These are phyloP conservation scores for Russula ochroleuca DNA, from an alignment of 768 basidiomycete genomes.

Conservation along the genomic window DNA sequence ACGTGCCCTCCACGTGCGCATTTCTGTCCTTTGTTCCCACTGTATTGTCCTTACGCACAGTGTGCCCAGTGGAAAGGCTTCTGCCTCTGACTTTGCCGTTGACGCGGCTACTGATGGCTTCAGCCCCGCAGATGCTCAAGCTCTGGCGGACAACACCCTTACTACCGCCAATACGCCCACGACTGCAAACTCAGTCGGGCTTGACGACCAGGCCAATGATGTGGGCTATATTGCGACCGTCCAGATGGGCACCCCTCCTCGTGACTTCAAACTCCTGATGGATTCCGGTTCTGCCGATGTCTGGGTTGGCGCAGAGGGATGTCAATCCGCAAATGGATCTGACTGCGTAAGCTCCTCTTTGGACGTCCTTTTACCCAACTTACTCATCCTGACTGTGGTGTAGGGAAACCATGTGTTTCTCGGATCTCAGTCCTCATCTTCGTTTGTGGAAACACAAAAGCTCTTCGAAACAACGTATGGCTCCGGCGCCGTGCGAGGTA, in stretches of 20 bases:
- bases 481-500: slow-evolving; percentile 62
- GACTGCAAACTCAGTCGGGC: slow-evolving; percentile 52
- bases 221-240: slow-evolving; percentile 47
- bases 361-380: background rate
- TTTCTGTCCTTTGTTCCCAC: background rate
- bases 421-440: slow-evolving; percentile 54
- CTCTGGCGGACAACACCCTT: slow-evolving; percentile 37
- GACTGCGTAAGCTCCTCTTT: slow-evolving; percentile 38
- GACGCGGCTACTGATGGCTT: slow-evolving; percentile 33
- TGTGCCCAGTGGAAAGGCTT: background rate
- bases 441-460: slow-evolving; percentile 51
- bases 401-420: slow-evolving; percentile 66
- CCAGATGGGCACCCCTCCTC: slow-evolving; percentile 44
- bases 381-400: background rate
- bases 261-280: slow-evolving; percentile 43
- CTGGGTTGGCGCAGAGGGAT: slow-evolving; percentile 41
- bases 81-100: slow-evolving; percentile 22
- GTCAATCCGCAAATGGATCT: slow-evolving; percentile 34
- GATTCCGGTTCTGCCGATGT: slow-evolving; percentile 47
- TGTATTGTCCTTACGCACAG: background rate
- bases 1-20: slow-evolving; percentile 8
- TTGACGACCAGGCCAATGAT: slow-evolving; percentile 63
- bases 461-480: slow-evolving; percentile 65
- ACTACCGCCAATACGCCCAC: slow-evolving; percentile 43
- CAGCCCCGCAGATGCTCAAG: slow-evolving; percentile 38